Percentiles rank a stretch among this genome's conserved stretches.
Evolutionary conservation across 1,284 basidiomycete species (phyloP).

Genomic region (Marasmius tenuissimus): DNA sequence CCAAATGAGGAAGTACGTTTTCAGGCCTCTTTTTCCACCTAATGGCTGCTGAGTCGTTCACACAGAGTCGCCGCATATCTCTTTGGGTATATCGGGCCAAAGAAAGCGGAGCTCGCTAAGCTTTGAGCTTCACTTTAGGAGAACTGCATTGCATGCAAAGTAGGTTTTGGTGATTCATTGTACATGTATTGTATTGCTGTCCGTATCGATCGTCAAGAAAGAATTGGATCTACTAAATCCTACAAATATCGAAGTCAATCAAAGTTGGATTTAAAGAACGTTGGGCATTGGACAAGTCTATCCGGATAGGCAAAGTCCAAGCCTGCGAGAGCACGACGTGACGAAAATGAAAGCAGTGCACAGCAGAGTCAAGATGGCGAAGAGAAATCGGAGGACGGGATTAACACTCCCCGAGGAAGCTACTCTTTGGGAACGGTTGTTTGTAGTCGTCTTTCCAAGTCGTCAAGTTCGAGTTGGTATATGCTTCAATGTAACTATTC

Average conservation of each 20-base stretch:
- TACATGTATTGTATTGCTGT: background rate
- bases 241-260: too few relatives aligned
- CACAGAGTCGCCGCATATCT: conserved; percentile 10
- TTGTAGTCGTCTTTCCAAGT: conserved; percentile 60
- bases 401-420: conserved; percentile 53
- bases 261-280: too few relatives aligned
- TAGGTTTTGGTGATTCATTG: background rate
- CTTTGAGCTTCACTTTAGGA: background rate
- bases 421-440: conserved; percentile 63
- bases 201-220: background rate
- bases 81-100: conserved; percentile 10
- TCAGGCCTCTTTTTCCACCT: background rate
- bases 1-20: conserved; percentile 9
- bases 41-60: background rate
- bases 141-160: background rate
- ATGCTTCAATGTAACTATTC: conserved; percentile 49
- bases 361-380: background rate
- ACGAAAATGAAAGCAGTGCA: background rate
- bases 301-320: too few relatives aligned
- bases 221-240: too few relatives aligned
- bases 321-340: background rate
- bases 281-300: too few relatives aligned
- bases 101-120: conserved; percentile 6
- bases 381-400: background rate
- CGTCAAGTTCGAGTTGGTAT: conserved; percentile 56